Percentiles rank a stretch among this genome's conserved stretches.
These are phyloP conservation scores for Periconia macrospinosa DNA, from an alignment of 2,329 filamentous ascomycete species.

Conservation along the genomic window DNA sequence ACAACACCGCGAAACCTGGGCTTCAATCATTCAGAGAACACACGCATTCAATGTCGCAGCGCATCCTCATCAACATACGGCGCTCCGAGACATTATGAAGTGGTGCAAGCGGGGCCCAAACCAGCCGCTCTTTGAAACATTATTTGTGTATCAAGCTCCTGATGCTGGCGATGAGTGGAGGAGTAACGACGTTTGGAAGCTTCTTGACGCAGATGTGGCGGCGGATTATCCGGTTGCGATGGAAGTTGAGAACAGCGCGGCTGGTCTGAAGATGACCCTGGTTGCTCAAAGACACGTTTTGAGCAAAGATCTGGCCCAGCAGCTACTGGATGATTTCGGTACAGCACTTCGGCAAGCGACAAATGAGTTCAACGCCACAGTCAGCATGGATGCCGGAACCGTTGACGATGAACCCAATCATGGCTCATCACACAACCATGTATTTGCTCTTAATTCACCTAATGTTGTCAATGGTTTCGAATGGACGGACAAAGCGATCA, in stretches of 20 bases:
- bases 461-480: constrained; percentile 45
- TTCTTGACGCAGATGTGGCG: constrained; percentile 42
- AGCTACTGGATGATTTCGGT: constrained; percentile 50
- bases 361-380: constrained; percentile 28
- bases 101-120: constrained; percentile 64
- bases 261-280: constrained; percentile 59
- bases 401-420: neutral
- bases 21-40: constrained; percentile 62
- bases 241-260: constrained; percentile 61
- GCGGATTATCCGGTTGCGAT: constrained; percentile 78
- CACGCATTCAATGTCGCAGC: constrained; percentile 71
- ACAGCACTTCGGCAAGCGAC: constrained; percentile 41
- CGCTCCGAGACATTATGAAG: constrained; percentile 78
- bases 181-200: constrained; percentile 56
- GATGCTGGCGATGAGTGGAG: constrained; percentile 21
- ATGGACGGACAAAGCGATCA: constrained; percentile 60
- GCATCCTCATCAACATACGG: constrained; percentile 75
- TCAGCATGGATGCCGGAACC: constrained; percentile 17
- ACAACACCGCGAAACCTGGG: constrained; percentile 56
- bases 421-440: neutral
- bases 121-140: constrained; percentile 67
- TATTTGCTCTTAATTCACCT: neutral
- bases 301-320: constrained; percentile 34
- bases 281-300: constrained; percentile 58
- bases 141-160: constrained; percentile 77